Base-by-base conservation (phyloP, 2,329 filamentous ascomycete genomes). In the Didymosphaeria variabile region DNA sequence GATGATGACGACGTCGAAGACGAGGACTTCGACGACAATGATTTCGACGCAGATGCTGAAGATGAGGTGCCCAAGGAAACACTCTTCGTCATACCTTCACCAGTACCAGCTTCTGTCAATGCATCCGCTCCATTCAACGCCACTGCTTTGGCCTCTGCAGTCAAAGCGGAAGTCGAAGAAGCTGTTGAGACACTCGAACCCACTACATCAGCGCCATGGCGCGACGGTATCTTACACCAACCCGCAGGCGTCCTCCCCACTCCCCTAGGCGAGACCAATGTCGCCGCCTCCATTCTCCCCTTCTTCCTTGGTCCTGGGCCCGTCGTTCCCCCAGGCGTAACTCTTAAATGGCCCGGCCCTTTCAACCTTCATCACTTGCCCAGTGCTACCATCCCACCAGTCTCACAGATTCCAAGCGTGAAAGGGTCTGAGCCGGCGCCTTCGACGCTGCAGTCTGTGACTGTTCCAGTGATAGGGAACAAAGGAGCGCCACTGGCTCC, bases 221-320 rank as follows among this genome's bases (percentile, higher is more conserved):
- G 51, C 52, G 51, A 58, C 46, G 55, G 58, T 19, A 36, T 53
- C 13, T 19, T 55, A 36, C 17, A 23, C 17, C 36, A 21, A 15
- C 40, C 31, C 46, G 17, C 36, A 13, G 17, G 31, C 23, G 12
- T 15, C 17, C 9, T 23, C 42, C 26, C 19, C 23, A 23, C 9
- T n/a, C 38, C n/a, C 50, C 15, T 5, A 32, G 15, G 36, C 40
- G 7, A 57, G 38, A n/a, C 36, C 32, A 53, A 55, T 23, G 42
- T 57, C 15, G 59, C 62, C 36, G 61, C 59, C 7, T 31, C 56
- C 1, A 45, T 66, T 13, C 49, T 69, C 1, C 68, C 68, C 0
- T 65, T 40, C 21, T 49, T 72, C 57, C 19, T 66, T 19, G 68
- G 62, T 4, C 68, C 65, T 8, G 68, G 68, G 1, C 70, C 70